Base-by-base conservation (phyloP, 768 basidiomycete genomes). In the Rhodotorula paludigena region DNA sequence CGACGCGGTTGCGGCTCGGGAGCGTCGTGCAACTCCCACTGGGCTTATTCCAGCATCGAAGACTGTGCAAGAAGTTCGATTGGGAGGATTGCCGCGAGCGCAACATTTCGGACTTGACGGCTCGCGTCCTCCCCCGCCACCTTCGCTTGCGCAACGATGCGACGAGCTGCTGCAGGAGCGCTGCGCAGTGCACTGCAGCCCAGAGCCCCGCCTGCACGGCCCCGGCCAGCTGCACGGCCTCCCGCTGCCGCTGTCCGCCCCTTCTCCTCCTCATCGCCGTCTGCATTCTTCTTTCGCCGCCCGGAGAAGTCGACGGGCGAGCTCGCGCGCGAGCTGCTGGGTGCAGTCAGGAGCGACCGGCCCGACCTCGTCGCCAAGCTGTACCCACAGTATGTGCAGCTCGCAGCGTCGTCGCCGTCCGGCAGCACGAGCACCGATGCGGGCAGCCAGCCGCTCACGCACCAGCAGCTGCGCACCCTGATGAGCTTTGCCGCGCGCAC, bases 361-460 rank as follows among this genome's bases (percentile, higher is more conserved):
- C 63, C 63, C 15, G 71, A 72, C 35, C 1, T 72, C n/a, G 20
- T 72, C 59, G 38, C 41, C 36, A 64, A 61, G 62, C 38, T 64
- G n/a, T 72, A 68, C 71, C 66, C 63, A 1, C 33, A 54, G 21
- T 59, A 61, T 59, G 51, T 64, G 44, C 9, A 57, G 30, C 4
- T 15, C 35, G 30, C 33, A 4, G 30, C 54, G 32, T 25, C 49
- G 1, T 28, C 60, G 14, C 25, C 55, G 15, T 57, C 64, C 5
- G 44, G 55, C 9, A 28, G 44, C 6, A 66, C 64, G 52, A 38
- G 42, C 60, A 52, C 57, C 35, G n/a, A n/a, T n/a, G n/a, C n/a
- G n/a, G n/a, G n/a, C n/a, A 53, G 45, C 20, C 39, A 30, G 23
- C 57, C 57, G 4, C 41, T 41, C 54, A 9, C 48, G 32, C 60